A percentile compares a stretch with the other conserved stretches of the same genome.
phyloP scores from a whole-genome alignment of 2,329 filamentous ascomycete genomes.

The Aureobasidium sp. region DNA sequence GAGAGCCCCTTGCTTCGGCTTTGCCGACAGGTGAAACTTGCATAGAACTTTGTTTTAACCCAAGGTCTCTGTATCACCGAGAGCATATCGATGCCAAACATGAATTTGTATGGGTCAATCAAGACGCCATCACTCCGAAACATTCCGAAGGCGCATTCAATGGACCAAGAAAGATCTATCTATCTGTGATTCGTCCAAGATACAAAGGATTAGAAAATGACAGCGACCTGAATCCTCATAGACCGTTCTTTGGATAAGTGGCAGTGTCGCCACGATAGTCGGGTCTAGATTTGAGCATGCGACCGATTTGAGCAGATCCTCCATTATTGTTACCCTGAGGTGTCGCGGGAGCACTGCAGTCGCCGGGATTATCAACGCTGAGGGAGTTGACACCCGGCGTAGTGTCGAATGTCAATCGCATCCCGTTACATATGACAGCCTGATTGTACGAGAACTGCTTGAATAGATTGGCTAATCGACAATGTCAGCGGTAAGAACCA shows the following conservation, averaged over 20 bases:
- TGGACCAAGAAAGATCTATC: too few relatives aligned
- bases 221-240: neutral
- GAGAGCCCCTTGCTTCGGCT: too few relatives aligned
- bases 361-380: neutral
- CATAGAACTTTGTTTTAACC: too few relatives aligned
- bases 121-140: too few relatives aligned
- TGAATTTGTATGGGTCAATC: too few relatives aligned
- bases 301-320: neutral
- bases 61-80: too few relatives aligned
- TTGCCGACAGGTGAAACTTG: too few relatives aligned
- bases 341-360: neutral
- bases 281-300: neutral
- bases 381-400: neutral
- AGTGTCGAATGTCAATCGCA: slow-evolving; percentile 1
- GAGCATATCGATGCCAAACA: too few relatives aligned
- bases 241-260: neutral
- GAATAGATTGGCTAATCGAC: neutral
- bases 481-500: too few relatives aligned
- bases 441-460: slow-evolving; percentile 15
- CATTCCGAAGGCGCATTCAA: too few relatives aligned
- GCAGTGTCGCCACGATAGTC: neutral
- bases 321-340: neutral
- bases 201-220: too few relatives aligned
- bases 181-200: too few relatives aligned
- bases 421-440: slow-evolving; percentile 10